Conservation (phyloP, 352 stramenopile genomes). For the Phytophthora hybrid region DNA sequence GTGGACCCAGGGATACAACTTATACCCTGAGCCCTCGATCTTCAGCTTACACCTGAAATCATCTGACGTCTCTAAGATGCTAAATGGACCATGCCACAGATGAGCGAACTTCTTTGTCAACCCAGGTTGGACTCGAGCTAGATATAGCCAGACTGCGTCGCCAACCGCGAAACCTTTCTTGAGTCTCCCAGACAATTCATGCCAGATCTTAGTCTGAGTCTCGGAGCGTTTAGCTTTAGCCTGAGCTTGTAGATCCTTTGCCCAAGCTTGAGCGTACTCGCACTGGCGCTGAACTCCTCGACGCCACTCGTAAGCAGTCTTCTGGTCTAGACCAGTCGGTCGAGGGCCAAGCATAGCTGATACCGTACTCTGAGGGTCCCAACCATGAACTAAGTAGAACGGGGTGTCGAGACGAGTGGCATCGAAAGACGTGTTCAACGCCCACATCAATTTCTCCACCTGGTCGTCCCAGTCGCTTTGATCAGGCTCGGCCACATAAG, state of each 20-base stretch:
- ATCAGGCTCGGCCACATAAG: neutral
- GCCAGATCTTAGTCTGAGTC: neutral
- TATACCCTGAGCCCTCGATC: no score
- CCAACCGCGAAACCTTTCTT: neutral
- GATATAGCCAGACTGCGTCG: neutral
- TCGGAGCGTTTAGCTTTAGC: neutral
- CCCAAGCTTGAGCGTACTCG: neutral
- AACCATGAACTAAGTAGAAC: constrained; percentile 8
- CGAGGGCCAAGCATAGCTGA: neutral
- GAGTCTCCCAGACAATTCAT: neutral
- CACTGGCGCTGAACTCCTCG: neutral
- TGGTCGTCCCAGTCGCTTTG: constrained; percentile 7
- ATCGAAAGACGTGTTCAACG: neutral
- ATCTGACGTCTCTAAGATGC: neutral
- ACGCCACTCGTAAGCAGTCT: neutral
- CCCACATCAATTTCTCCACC: neutral
- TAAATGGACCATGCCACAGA: neutral
- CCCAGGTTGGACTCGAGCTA: neutral
- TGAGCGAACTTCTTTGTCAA: neutral
- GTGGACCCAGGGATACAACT: no score
- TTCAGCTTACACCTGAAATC: neutral
- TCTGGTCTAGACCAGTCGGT: neutral
- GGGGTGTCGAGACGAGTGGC: neutral
- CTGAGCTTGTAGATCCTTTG: neutral
- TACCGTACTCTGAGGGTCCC: neutral